Evolutionary conservation across 202 grass and related monocot species (phyloP), one percentile per base, ranked within the genome.

Genomic region (Digitaria exilis): DNA sequence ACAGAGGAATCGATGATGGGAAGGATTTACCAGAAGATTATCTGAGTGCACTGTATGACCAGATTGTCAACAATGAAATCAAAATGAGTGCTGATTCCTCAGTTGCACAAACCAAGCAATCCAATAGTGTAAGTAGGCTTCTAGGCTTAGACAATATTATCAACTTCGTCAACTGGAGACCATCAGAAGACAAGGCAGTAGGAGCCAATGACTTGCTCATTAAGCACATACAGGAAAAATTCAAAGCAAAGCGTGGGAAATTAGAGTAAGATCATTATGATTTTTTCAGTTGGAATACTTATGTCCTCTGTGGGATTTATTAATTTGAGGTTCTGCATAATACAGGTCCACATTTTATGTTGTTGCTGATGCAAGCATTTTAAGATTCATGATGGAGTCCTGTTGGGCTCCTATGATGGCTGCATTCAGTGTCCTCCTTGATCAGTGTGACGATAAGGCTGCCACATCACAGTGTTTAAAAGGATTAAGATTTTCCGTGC

Each of bases 401-500:
- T 98, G 93, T 65, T 98, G 96, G 96, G 96, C 96, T 46, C 96
- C 96, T 78, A 89, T 98, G 91, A 98, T 98, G 96, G 96, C 93
- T 88, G 96, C 96, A 54, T 98, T 98, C 84, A 98, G 83, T 89
- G 87, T 98, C 79, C 93, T 88, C 18, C 85, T 98, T 16, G 96
- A 98, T 71, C 85, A 91, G 63, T 92, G 89, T 86, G 89, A 96
- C 64, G 93, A 96, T 81, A 94, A 93, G 63, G 91, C 93, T 88
- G 89, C 91, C 12, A 91, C 92, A 64, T 87, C 93, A 34, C 96
- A 98, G 79, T 98, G 93, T 88, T 88, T 98, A 49, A 88, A 92
- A 54, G 96, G 96, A 42, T 98, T 92, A 71, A 85, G 96, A 92
- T 92, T 79, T 75, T 87, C 91, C 0, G 91, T 98, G 67, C 96